phyloP scores from a whole-genome alignment of 768 basidiomycete species.

The Coprinellus micaceus region DNA sequence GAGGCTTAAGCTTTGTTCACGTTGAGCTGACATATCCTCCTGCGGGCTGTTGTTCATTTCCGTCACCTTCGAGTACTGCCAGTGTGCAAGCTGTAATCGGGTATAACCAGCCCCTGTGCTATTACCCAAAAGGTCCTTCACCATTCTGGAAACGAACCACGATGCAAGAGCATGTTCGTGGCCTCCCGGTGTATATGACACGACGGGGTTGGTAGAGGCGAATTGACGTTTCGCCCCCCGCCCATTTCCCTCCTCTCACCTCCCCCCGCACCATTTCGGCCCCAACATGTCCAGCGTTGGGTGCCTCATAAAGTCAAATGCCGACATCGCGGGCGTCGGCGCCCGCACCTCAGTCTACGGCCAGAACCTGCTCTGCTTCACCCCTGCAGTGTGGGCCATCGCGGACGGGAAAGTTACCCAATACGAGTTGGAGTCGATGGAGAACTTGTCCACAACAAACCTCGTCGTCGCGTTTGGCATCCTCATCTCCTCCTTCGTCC shows the following conservation, averaged over 20 bases:
- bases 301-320: not conserved
- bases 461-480: conserved; percentile 24
- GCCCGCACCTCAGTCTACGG: conserved; percentile 25
- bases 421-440: conserved; percentile 17
- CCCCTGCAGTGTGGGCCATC: conserved; percentile 19
- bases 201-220: no score
- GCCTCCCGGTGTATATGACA: no score
- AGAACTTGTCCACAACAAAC: conserved; percentile 12
- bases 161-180: no score
- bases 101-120: no score
- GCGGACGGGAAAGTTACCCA: conserved; percentile 17
- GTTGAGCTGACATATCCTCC: no score
- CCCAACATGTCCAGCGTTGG: not conserved
- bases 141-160: no score
- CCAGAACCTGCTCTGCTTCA: conserved; percentile 23
- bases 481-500: conserved; percentile 21
- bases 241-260: not conserved
- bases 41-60: no score
- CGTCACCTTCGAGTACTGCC: no score
- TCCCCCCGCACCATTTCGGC: not conserved
- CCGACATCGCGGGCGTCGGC: conserved; percentile 18
- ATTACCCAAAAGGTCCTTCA: no score
- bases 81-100: no score
- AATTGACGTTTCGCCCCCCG: no score
- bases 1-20: no score